These are phyloP conservation scores for Diophrys sp. DNA, from an alignment of 73 alveolate genomes.

Conservation along the genomic window DNA sequence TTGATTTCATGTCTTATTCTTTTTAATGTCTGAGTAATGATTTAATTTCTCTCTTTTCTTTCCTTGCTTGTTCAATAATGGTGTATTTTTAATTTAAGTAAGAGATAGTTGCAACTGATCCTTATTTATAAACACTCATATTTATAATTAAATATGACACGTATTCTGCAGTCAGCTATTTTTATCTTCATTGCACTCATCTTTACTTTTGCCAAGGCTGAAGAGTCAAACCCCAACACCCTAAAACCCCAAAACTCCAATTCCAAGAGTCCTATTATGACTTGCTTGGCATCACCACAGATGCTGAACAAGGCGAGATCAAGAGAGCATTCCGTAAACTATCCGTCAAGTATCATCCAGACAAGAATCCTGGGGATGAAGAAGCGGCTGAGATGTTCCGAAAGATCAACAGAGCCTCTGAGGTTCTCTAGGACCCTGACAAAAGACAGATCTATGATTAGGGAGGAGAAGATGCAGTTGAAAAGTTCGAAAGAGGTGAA, in stretches of 20 bases:
- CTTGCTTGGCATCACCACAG: not conserved
- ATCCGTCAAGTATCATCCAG: conserved; percentile 82
- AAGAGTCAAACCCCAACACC: conserved; percentile 1
- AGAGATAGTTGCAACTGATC: too few species aligned
- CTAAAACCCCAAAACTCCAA: not conserved
- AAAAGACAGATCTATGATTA: conserved; percentile 83
- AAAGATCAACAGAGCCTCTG: conserved; percentile 85
- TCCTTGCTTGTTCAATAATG: too few species aligned
- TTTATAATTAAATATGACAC: too few species aligned
- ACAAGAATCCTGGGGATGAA: conserved; percentile 76
- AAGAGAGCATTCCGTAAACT: conserved; percentile 74
- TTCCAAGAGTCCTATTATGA: not conserved
- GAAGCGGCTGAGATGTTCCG: conserved; percentile 75
- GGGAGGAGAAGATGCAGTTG: conserved; percentile 92
- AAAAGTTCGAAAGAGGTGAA: conserved; percentile 56
- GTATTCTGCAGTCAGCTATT: too few species aligned
- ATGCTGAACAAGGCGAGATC: conserved; percentile 37
- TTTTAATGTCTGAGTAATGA: too few species aligned
- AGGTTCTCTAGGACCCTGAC: conserved; percentile 88
- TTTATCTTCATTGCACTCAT: too few species aligned
- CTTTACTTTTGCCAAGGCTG: too few species aligned
- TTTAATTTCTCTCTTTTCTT: too few species aligned
- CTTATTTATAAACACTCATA: too few species aligned
- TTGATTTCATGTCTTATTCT: too few species aligned
- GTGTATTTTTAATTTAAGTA: too few species aligned